A percentile compares a stretch with the other conserved stretches of the same genome.
These are phyloP conservation scores for Scutellaria minor DNA, from an alignment of 257 asterid species.

Conservation along the genomic window DNA sequence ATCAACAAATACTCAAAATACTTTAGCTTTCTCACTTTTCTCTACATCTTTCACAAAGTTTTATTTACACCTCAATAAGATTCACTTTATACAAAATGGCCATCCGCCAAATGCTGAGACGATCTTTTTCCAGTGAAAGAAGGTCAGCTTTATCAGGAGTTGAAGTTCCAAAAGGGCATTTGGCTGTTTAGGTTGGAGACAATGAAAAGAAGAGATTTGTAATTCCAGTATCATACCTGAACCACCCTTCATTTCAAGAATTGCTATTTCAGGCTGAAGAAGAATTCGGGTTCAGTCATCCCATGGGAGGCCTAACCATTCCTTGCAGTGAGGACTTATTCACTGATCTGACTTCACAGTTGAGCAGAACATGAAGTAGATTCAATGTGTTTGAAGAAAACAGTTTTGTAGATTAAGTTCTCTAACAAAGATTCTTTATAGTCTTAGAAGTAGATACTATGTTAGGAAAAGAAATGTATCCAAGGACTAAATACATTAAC, in stretches of 20 bases:
- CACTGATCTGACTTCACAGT: conserved; percentile 37
- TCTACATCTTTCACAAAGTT: no score
- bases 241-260: conserved; percentile 9
- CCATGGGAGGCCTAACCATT: conserved; percentile 50
- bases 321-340: conserved; percentile 53
- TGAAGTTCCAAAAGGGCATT: conserved; percentile 37
- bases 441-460: no score
- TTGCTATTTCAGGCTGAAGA: conserved; percentile 9
- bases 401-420: no score
- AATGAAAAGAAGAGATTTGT: conserved; percentile 20
- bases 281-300: conserved; percentile 35
- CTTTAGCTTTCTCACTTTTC: no score
- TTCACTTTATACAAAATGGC: conserved; percentile 32
- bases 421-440: no score
- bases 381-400: no score
- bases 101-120: conserved; percentile 22
- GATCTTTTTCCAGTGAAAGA: conserved; percentile 14
- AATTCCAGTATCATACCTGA: conserved; percentile 32
- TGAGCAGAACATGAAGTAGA: conserved; percentile 12
- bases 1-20: no score
- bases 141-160: no score
- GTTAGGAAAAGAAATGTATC: no score
- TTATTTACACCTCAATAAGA: no score
- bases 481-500: no score
- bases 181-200: conserved; percentile 22